Base-by-base conservation (phyloP, 2,329 filamentous ascomycete genomes). In the Colletotrichum australisinense region DNA sequence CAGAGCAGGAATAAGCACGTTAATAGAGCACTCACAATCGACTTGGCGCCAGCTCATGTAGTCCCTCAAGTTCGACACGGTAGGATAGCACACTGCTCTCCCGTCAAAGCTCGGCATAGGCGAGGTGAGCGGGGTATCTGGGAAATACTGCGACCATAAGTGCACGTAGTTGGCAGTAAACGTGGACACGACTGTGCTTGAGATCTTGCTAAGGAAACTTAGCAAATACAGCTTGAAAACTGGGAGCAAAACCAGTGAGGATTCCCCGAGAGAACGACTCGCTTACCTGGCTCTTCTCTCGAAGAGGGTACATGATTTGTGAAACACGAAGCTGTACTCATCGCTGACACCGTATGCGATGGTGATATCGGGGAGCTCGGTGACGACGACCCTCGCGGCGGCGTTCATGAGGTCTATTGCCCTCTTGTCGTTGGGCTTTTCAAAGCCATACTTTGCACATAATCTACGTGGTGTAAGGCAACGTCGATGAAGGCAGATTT, bases 31-130 rank as follows among this genome's bases (percentile, higher is more conserved):
- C 92, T 82, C 81, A 97, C 97, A 98, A 82, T 99, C 97, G 56
- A 94, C 97, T 83, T 99, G 97, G 77, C 97, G 90, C 97, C 97
- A 99, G 80, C 94, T 95, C 88, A 99, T 91, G 82, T 99, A 99
- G 84, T 99, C 97, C 30, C 95, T 89, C 76, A 99, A 83, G 81
- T 98, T 97, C 78, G 89, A 88, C 7, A 93, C 88, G 69, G 90
- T 94, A 0, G 97, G 97, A 83, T 98, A 99, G 80, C 93, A 92
- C 4, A 99, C 95, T 19, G 95, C 95, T 63, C 97, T 88, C 0
- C 95, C 96, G 82, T 99, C 97, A 80, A 99, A 99, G 6, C 93
- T 96, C 1, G 97, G 97, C 14, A 97, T 85, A 5, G 94, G 94
- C 5, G 92, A 85, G 14, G 92, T 90, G 38, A 98, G 86, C 5